Evolutionary conservation across 176 grass and related monocot species (phyloP), one percentile per base, ranked within the genome.

Genomic region (Metroxylon sagu): DNA sequence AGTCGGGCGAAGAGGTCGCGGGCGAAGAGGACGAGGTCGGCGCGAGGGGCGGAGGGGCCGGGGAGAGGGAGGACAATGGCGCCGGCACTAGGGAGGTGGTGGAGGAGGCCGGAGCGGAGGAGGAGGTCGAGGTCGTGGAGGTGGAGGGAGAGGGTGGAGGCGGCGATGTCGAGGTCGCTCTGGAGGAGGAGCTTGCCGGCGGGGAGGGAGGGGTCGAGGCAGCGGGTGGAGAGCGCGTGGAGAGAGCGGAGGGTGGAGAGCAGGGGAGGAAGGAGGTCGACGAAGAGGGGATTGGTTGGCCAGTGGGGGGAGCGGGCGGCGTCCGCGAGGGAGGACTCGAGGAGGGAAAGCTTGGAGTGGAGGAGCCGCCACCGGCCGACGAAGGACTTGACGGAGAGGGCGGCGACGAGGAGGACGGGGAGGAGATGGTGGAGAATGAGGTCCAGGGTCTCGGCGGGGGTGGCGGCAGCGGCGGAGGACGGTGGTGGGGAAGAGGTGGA

Each of bases 51-150:
- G 4, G 77, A 66, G 3, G 89, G 29, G 2, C 71, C 52, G 5
- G 89, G 89, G 6, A 82, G 71, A 26, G 79, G 74, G 39, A 95
- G 89, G 39, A 95, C 84, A 25, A 95, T 88, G 23, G 84, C 89
- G 54, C 69, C 63, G 51, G 77, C 65, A 25, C 71, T 69, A 23
- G 57, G 10, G 54, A 3, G 72, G 53, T 52, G 48, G 49, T 52
- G 62, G 62, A 65, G 62, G 21, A 65, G 62, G 23, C 62, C 62
- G 62, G 62, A 65, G 23, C 49, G 48, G 19, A 65, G 62, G 21
- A 65, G 48, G 48, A 65, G 15, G 4, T 50, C 25, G 74, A 95
- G 77, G 64, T 95, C 84, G 64, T 88, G 89, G 59, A 95, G 84
- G 77, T 79, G 71, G 5, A 88, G 71, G 17, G 77, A 67, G 77